These are phyloP conservation scores for Coemansia sp. DNA, from an alignment of 192 early-diverging fungal genomes.

Conservation along the genomic window DNA sequence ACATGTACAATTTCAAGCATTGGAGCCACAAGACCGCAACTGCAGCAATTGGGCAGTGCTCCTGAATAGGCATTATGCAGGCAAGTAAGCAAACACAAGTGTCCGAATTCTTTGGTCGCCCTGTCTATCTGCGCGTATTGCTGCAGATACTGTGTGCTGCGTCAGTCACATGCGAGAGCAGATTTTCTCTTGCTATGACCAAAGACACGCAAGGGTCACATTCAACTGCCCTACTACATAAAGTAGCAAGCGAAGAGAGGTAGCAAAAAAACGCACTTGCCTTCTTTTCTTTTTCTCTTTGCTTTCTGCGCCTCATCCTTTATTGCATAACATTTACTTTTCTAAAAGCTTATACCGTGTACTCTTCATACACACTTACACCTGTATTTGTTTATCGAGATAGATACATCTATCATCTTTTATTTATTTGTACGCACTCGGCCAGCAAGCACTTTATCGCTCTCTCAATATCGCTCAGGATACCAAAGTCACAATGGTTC, in stretches of 20 bases:
- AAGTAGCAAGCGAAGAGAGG: background rate
- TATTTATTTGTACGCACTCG: background rate
- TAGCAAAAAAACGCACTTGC: background rate
- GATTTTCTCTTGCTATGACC: background rate
- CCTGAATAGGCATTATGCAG: background rate
- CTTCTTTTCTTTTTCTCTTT: background rate
- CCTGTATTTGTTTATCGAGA: background rate
- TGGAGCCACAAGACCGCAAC: background rate
- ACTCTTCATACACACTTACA: background rate
- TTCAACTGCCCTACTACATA: slow-evolving; percentile 1
- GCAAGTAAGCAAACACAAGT: background rate
- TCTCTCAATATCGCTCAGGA: background rate
- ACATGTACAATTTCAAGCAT: background rate
- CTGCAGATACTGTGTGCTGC: background rate
- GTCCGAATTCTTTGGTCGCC: background rate
- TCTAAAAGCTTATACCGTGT: background rate
- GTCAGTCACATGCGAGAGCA: slow-evolving; percentile 5
- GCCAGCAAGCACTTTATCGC: background rate
- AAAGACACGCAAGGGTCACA: background rate
- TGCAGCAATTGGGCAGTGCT: background rate
- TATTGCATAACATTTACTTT: slow-evolving; percentile 1
- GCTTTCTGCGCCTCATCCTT: background rate
- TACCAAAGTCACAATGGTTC: slow-evolving; percentile 16
- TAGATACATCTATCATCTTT: background rate
- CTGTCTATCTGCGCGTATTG: background rate